Evolutionary conservation across 805 yeast species (phyloP).

Genomic region (Ogataea ganodermae): DNA sequence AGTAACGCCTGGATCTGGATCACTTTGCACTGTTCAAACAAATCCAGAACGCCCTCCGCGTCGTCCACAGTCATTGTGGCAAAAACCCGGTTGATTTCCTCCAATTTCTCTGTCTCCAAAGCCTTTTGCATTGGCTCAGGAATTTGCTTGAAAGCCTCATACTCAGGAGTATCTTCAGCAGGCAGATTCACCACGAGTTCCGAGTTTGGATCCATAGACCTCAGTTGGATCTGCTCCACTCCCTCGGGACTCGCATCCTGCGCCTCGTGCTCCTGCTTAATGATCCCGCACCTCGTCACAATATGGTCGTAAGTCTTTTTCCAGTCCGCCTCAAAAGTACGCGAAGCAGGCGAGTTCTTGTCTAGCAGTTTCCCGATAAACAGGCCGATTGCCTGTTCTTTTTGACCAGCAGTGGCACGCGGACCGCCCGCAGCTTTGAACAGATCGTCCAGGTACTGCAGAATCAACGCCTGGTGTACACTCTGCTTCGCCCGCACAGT

Average conservation of each 20-base stretch:
- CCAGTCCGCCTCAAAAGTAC: constrained; percentile 74
- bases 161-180: constrained; percentile 49
- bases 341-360: constrained; percentile 58
- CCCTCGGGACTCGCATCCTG: constrained; percentile 47
- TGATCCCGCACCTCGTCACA: constrained; percentile 66
- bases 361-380: constrained; percentile 67
- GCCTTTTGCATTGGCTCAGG: constrained; percentile 73
- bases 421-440: constrained; percentile 31
- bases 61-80: constrained; percentile 70
- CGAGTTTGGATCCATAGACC: constrained; percentile 81
- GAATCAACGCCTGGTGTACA: constrained; percentile 76
- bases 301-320: constrained; percentile 76
- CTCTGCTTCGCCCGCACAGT: constrained; percentile 55
- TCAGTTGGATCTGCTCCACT: constrained; percentile 85
- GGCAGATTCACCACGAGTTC: constrained; percentile 75
- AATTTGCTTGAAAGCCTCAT: constrained; percentile 57
- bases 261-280: constrained; percentile 51
- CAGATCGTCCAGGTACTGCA: constrained; percentile 58
- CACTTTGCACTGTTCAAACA: constrained; percentile 78
- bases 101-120: constrained; percentile 67
- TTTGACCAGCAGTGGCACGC: constrained; percentile 21
- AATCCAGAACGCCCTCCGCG: constrained; percentile 75
- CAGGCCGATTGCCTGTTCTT: constrained; percentile 51
- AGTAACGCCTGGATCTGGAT: constrained; percentile 77
- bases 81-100: constrained; percentile 80